Evolutionary conservation across 805 yeast species (phyloP), one percentile per base, ranked within the genome.

Genomic region (Yarrowia hollandica): DNA sequence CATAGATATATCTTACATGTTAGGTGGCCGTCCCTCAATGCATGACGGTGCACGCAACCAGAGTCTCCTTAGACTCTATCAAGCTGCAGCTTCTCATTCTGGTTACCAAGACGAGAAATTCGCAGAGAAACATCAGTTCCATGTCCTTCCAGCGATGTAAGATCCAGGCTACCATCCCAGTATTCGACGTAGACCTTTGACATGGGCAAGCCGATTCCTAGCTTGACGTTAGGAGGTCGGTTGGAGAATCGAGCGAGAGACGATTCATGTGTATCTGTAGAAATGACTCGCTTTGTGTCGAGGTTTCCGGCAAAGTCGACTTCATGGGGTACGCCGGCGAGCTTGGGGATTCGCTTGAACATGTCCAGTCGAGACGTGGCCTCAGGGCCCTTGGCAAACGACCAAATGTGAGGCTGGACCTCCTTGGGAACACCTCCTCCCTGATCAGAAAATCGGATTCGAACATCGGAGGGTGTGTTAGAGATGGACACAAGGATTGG

Each of bases 181-280:
- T 92, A 92, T 66, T 92, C 97, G 0, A 96, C 89, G 68, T 92
- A 92, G 0, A 91, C 89, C 65, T 88, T 85, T 67, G 96, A 87
- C 86, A 92, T 84, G 0, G 98, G 97, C 62, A 92, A 75, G 0
- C 97, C 96, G 61, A 92, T 79, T 0, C 97, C 97, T 25, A 92
- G 73, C 56, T 86, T 87, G 65, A 80, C 80, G 61, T 86, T 80
- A 23, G 87, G 83, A 1, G 94, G 87, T 62, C 97, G 79, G 28
- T 84, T 78, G 38, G 86, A 80, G 66, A 91, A 77, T 25, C 82
- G 78, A 55, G 79, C 77, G 61, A 91, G 74, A 1, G 94, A 86
- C 4, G 84, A 78, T n/a, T 37, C 62, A 50, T 60, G 50, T 23
- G 30, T 54, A 23, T 61, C 60, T 3, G 68, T 64, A 8, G 55